Conservation (phyloP, 1,284 basidiomycete genomes). For the Sphagnurus paluster region DNA sequence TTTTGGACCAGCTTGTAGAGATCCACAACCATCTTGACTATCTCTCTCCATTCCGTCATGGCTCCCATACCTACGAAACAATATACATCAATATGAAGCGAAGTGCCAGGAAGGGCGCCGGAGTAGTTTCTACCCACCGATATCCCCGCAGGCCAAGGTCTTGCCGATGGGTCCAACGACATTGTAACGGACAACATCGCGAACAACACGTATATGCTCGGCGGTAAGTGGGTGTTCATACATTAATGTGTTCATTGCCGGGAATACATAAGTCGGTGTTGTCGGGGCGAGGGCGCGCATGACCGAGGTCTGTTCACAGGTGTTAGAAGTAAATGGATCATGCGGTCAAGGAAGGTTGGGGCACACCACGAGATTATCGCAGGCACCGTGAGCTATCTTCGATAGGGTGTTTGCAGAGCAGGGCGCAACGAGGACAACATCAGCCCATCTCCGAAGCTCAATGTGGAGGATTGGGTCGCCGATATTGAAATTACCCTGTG, state of each 20-base stretch:
- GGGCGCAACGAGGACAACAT: constrained; percentile 91
- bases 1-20: constrained; percentile 40
- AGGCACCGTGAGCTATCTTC: constrained; percentile 87
- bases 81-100: background rate
- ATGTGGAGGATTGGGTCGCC: constrained; percentile 97
- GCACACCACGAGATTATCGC: constrained; percentile 87
- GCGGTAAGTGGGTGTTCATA: constrained; percentile 92
- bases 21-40: constrained; percentile 69
- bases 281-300: constrained; percentile 83
- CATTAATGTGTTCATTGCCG: constrained; percentile 99
- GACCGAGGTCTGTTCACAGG: constrained; percentile 73
- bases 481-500: constrained; percentile 59
- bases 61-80: constrained; percentile 71
- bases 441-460: constrained; percentile 94
- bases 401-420: constrained; percentile 95
- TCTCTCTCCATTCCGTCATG: constrained; percentile 91
- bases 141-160: constrained; percentile 88
- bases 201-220: constrained; percentile 73
- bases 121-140: constrained; percentile 52
- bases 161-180: constrained; percentile 88
- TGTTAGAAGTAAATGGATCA: background rate
- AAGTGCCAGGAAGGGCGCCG: background rate
- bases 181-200: constrained; percentile 75
- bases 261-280: constrained; percentile 88
- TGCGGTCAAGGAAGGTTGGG: background rate